Percentiles rank a stretch among this genome's conserved stretches.
phyloP scores from a whole-genome alignment of 129 eudicot genomes.

The Centella asiatica region DNA sequence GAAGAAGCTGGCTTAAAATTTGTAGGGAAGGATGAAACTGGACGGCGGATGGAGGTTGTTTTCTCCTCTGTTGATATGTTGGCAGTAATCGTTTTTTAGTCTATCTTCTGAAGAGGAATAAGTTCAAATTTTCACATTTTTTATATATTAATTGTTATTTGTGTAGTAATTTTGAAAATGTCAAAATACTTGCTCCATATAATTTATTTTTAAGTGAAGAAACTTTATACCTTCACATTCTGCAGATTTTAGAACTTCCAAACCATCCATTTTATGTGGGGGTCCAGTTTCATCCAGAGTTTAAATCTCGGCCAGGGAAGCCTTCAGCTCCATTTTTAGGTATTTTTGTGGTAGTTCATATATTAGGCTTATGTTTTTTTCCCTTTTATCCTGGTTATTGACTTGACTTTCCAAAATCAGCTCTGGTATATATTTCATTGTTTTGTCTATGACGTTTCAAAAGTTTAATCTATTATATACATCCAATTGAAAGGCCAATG shows the following conservation, averaged over 20 bases:
- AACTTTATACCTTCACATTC: neutral
- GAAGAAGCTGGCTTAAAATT: conserved; percentile 71
- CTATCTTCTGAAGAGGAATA: too few relatives aligned
- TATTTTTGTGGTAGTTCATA: conserved; percentile 11
- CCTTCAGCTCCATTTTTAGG: too few relatives aligned
- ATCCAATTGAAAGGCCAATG: too few relatives aligned
- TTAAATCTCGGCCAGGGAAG: conserved; percentile 59
- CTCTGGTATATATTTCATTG: too few relatives aligned
- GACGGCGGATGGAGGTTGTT: conserved; percentile 85
- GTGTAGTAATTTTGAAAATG: too few relatives aligned
- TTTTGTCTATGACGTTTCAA: neutral
- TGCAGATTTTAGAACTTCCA: conserved; percentile 72
- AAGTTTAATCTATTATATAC: neutral
- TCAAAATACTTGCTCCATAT: too few relatives aligned
- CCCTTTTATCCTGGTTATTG: too few relatives aligned
- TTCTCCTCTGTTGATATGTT: neutral
- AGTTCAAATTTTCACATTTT: too few relatives aligned
- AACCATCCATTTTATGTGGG: conserved; percentile 83
- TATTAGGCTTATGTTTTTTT: neutral
- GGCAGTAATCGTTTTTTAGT: neutral
- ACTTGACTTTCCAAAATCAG: too few relatives aligned
- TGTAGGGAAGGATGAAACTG: conserved; percentile 90
- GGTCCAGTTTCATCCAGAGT: conserved; percentile 92
- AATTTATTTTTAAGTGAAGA: too few relatives aligned
- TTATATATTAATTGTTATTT: too few relatives aligned